These are phyloP conservation scores for Cladosporium sp. DNA, from an alignment of 2,329 filamentous ascomycete genomes.

Conservation along the genomic window DNA sequence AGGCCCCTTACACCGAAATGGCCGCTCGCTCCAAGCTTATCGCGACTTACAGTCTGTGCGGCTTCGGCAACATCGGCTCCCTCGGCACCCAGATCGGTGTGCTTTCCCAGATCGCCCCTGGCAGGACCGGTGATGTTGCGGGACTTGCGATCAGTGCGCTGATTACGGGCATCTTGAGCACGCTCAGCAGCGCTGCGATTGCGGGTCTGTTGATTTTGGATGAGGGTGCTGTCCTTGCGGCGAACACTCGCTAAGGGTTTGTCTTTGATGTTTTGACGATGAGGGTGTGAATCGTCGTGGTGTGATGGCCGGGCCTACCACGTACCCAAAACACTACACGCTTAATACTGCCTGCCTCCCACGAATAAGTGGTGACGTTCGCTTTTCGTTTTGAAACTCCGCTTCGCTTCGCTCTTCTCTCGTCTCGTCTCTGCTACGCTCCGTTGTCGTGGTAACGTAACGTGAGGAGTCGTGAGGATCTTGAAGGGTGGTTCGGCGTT, in stretches of 20 bases:
- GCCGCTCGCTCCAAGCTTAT: constrained; percentile 74
- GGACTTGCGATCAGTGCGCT: constrained; percentile 75
- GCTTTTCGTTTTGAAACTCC: not conserved
- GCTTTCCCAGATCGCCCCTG: constrained; percentile 75
- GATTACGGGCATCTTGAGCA: constrained; percentile 74
- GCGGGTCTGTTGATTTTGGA: constrained; percentile 72
- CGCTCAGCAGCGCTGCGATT: constrained; percentile 74
- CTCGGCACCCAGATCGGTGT: constrained; percentile 90
- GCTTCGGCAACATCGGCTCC: constrained; percentile 77
- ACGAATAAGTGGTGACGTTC: not conserved
- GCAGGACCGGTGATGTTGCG: constrained; percentile 72
- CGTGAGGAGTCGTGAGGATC: not conserved
- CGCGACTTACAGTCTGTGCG: constrained; percentile 80
- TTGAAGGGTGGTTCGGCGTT: not conserved
- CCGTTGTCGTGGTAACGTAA: not conserved
- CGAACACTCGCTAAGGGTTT: not conserved
- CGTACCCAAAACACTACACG: constrained; percentile 2
- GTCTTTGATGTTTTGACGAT: not conserved
- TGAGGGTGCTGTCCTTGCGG: constrained; percentile 36
- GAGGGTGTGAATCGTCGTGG: not conserved
- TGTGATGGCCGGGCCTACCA: not conserved
- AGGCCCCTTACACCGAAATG: constrained; percentile 57
- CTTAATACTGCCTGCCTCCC: not conserved
- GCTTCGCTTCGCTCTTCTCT: not conserved
- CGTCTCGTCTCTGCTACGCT: constrained; percentile 1